Conservation (phyloP, 257 asterid species). For the Echium plantagineum region DNA sequence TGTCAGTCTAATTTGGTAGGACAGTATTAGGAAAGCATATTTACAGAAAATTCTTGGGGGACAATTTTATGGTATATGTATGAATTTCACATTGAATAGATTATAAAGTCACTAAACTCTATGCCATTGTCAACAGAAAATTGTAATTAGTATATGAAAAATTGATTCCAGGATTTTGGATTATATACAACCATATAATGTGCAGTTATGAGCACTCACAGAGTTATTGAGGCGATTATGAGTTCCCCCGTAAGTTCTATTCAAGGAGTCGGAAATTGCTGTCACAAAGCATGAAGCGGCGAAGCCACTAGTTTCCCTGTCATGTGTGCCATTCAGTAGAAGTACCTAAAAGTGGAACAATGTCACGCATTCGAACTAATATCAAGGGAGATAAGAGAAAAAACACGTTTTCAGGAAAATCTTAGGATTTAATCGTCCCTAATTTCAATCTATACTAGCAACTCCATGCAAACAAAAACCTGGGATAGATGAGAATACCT, state of each 20-base stretch:
- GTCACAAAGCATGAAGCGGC: constrained; percentile 85
- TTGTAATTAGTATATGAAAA: neutral
- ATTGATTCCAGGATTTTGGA: neutral
- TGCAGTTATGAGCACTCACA: constrained; percentile 34
- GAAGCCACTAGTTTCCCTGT: constrained; percentile 81
- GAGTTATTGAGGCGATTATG: constrained; percentile 48
- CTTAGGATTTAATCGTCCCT: neutral
- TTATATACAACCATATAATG: constrained; percentile 1
- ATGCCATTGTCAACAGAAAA: neutral
- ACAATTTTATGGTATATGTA: neutral
- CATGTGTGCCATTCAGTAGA: constrained; percentile 75
- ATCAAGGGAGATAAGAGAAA: no score
- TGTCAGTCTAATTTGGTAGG: neutral
- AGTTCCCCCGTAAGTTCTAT: constrained; percentile 71
- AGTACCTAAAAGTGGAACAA: constrained; percentile 48
- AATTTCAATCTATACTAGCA: neutral
- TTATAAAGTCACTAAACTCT: neutral
- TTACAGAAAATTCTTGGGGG: neutral
- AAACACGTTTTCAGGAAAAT: neutral
- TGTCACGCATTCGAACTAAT: neutral
- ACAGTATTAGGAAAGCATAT: neutral
- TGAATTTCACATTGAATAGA: neutral
- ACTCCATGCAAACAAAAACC: neutral
- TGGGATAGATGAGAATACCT: constrained; percentile 33
- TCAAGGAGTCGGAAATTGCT: constrained; percentile 82